phyloP scores from a whole-genome alignment of 2,329 filamentous ascomycete species.

The Verticillium albo-atrum region DNA sequence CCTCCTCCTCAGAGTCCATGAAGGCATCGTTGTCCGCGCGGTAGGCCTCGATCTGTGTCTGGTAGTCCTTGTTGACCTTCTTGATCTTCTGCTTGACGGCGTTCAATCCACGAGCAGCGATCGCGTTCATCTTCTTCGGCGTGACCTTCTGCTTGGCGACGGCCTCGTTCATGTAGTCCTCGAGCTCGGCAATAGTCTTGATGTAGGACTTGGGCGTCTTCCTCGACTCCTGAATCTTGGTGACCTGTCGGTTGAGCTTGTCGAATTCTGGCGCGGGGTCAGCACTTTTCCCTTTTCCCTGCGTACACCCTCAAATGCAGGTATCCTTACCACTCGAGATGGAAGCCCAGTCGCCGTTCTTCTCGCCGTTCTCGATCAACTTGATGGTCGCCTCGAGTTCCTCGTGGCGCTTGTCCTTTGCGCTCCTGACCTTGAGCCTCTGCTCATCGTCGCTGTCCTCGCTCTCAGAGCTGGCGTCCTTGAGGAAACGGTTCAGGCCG shows the following conservation, averaged over 20 bases:
- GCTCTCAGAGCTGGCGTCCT: constrained; percentile 60
- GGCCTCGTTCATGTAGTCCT: constrained; percentile 91
- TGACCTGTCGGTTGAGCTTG: constrained; percentile 83
- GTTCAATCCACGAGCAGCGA: constrained; percentile 88
- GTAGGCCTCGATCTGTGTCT: constrained; percentile 82
- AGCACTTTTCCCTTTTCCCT: constrained; percentile 1
- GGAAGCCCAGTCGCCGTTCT: constrained; percentile 96
- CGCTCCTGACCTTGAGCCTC: constrained; percentile 86
- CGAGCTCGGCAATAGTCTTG: constrained; percentile 86
- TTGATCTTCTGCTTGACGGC: constrained; percentile 97
- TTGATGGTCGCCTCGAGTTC: constrained; percentile 88
- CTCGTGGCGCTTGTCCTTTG: constrained; percentile 94
- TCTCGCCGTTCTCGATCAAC: constrained; percentile 92
- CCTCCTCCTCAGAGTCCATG: constrained; percentile 81
- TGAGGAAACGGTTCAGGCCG: constrained; percentile 82
- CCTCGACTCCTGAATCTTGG: constrained; percentile 72
- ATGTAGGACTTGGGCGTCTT: constrained; percentile 88
- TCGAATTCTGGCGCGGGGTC: constrained; percentile 67
- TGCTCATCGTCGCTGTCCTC: constrained; percentile 85
- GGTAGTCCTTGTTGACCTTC: constrained; percentile 97
- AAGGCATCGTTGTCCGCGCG: constrained; percentile 79
- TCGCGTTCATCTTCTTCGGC: constrained; percentile 98
- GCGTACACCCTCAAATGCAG: neutral
- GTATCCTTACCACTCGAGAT: constrained; percentile 72
- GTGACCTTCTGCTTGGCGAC: constrained; percentile 94